Evolutionary conservation across 129 eudicot genomes (phyloP).

Genomic region (Scalesia atractyloides): DNA sequence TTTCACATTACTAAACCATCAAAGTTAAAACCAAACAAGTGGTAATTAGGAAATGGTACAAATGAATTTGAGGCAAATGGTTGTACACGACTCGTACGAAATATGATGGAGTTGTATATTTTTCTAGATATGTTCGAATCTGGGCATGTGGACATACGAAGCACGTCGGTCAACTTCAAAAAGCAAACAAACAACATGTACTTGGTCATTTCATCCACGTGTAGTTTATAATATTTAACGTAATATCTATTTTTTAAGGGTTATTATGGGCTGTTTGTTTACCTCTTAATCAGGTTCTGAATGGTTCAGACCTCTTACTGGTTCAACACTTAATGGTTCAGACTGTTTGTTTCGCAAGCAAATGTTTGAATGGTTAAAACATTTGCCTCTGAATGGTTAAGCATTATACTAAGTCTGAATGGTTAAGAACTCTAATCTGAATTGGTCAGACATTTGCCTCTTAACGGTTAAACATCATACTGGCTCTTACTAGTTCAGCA

Average conservation of each 20-base stretch:
- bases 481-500: no score
- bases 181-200: slow-evolving; percentile 17
- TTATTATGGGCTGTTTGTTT: no score
- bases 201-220: slow-evolving; percentile 15
- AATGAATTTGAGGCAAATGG: background rate
- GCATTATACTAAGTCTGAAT: no score
- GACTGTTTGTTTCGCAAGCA: no score
- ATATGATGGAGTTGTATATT: slow-evolving; percentile 4
- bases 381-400: no score
- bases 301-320: no score
- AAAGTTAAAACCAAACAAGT: background rate
- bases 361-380: no score
- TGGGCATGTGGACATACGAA: slow-evolving; percentile 23
- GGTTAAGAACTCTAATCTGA: no score
- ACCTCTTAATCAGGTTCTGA: no score
- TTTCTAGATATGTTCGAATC: slow-evolving; percentile 30
- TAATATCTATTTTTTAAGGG: background rate
- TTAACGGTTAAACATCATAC: no score
- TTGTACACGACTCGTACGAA: background rate
- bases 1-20: background rate
- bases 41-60: background rate
- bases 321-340: no score
- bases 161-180: slow-evolving; percentile 19
- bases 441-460: no score
- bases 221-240: slow-evolving; percentile 1